Percentiles rank a stretch among this genome's conserved stretches.
phyloP scores from a whole-genome alignment of 2,329 filamentous ascomycete species.

The Verticillium zaregamsianum region DNA sequence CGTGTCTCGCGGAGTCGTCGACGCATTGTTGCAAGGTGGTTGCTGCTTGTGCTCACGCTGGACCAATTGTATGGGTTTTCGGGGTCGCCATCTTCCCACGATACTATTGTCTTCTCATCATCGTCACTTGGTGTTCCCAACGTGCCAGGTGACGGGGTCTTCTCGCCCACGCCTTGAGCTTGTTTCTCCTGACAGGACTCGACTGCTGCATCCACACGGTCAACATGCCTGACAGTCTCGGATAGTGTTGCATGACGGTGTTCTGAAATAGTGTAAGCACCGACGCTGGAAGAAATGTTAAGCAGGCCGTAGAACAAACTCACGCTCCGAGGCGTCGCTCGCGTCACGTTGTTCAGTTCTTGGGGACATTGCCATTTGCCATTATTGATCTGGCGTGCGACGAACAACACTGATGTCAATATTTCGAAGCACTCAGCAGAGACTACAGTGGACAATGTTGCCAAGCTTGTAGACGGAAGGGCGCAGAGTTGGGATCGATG shows the following conservation, averaged over 20 bases:
- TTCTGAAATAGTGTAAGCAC: not conserved
- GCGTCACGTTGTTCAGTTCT: not conserved
- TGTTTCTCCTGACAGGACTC: not conserved
- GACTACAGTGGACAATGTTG: not conserved
- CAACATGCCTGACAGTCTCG: not conserved
- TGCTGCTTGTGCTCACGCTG: slow-evolving; percentile 19
- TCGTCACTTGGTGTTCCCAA: slow-evolving; percentile 20
- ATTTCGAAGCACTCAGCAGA: not conserved
- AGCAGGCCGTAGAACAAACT: not conserved
- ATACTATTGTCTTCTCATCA: slow-evolving; percentile 18
- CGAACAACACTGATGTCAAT: not conserved
- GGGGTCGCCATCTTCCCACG: slow-evolving; percentile 41
- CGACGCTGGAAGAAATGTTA: not conserved
- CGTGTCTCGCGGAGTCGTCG: not conserved
- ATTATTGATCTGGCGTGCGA: not conserved
- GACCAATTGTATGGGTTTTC: slow-evolving; percentile 54
- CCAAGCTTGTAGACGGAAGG: not conserved
- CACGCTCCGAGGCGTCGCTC: not conserved
- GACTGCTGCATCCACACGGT: not conserved
- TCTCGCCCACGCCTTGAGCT: not conserved
- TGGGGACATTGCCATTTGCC: not conserved
- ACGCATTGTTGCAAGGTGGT: not conserved
- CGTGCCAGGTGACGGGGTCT: not conserved
- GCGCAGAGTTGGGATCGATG: not conserved
- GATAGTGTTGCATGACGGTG: not conserved